Conservation (phyloP, 306 rosid species). For the Styphnolobium japonicum region DNA sequence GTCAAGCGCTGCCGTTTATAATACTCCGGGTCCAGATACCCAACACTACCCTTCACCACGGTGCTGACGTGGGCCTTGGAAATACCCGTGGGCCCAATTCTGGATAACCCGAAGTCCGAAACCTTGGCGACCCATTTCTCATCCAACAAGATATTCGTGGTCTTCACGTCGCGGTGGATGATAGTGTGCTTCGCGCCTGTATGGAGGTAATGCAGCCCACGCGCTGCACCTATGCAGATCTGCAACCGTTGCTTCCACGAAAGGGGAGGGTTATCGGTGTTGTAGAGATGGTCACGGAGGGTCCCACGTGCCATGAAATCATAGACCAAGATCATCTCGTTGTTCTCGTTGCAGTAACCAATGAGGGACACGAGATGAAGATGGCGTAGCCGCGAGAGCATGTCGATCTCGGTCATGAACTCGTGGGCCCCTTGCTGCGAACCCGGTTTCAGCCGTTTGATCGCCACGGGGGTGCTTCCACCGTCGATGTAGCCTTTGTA, state of each 20-base stretch:
- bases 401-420: constrained; percentile 48
- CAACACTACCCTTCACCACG: constrained; percentile 32
- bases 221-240: constrained; percentile 48
- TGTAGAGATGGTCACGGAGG: constrained; percentile 49
- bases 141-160: constrained; percentile 52
- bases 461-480: constrained; percentile 28
- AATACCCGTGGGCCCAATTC: constrained; percentile 37
- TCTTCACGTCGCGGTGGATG: constrained; percentile 68
- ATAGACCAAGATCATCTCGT: constrained; percentile 47
- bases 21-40: constrained; percentile 51
- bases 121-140: constrained; percentile 50
- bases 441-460: constrained; percentile 48
- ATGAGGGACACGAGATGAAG: constrained; percentile 42
- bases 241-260: constrained; percentile 48
- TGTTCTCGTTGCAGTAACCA: constrained; percentile 39
- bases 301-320: constrained; percentile 60
- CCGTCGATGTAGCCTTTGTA: constrained; percentile 51
- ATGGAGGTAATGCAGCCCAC: constrained; percentile 58
- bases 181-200: constrained; percentile 37
- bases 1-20: constrained; percentile 43
- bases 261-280: constrained; percentile 22
- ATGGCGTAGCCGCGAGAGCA: constrained; percentile 46
- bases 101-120: constrained; percentile 55
- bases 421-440: constrained; percentile 43
- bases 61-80: constrained; percentile 40